Percentiles rank a stretch among this genome's conserved stretches.
Evolutionary conservation across 495 filamentous ascomycete species (phyloP).

Genomic region (Penicillium paxilli): DNA sequence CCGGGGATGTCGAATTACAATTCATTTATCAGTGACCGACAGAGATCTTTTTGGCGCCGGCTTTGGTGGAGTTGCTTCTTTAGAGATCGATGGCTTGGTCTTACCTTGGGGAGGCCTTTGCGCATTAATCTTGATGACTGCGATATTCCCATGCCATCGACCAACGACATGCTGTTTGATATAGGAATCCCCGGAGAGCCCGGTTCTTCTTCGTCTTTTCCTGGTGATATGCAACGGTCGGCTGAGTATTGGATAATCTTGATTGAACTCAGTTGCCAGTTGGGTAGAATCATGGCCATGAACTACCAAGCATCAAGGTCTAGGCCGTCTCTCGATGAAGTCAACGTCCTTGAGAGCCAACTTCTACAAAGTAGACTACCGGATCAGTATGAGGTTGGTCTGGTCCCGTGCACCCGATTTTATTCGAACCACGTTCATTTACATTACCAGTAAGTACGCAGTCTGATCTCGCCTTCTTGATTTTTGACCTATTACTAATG

Average conservation of each 20-base stretch:
- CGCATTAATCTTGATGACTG: slow-evolving; percentile 38
- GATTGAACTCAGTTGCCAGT: slow-evolving; percentile 25
- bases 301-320: slow-evolving; percentile 18
- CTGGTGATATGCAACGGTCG: slow-evolving; percentile 21
- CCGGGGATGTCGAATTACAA: slow-evolving; percentile 17
- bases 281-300: slow-evolving; percentile 24
- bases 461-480: not conserved
- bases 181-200: slow-evolving; percentile 8
- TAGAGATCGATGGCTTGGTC: slow-evolving; percentile 40
- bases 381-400: slow-evolving; percentile 12
- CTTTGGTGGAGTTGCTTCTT: slow-evolving; percentile 43
- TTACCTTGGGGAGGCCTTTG: slow-evolving; percentile 35
- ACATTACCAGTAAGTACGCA: slow-evolving; percentile 38
- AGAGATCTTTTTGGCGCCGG: slow-evolving; percentile 35
- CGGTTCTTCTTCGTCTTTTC: slow-evolving; percentile 12
- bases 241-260: slow-evolving; percentile 30
- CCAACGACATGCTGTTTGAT: slow-evolving; percentile 32
- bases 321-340: slow-evolving; percentile 11
- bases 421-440: slow-evolving; percentile 32
- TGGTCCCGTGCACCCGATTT: slow-evolving; percentile 19
- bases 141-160: slow-evolving; percentile 25
- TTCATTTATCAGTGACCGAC: slow-evolving; percentile 21
- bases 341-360: slow-evolving; percentile 25
- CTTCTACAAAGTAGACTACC: slow-evolving; percentile 19
- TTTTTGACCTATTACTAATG: not conserved